phyloP scores from a whole-genome alignment of 768 basidiomycete genomes.

The Amanita fuliginea region DNA sequence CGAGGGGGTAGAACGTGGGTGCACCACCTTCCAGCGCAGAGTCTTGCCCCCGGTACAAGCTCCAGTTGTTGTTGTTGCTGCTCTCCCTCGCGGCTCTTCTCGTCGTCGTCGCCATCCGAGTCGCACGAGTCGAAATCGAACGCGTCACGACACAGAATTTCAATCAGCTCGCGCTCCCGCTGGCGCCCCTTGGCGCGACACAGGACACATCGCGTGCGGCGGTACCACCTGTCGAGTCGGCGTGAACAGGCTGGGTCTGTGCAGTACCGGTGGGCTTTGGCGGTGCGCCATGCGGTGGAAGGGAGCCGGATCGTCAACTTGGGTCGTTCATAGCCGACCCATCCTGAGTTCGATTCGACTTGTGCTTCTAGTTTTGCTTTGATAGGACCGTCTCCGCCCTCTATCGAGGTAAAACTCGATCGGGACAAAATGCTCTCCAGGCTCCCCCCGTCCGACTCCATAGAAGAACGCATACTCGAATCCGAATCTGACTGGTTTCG shows the following conservation, averaged over 20 bases:
- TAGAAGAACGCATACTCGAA: background rate
- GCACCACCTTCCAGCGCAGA: slow-evolving; percentile 25
- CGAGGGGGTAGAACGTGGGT: slow-evolving; percentile 22
- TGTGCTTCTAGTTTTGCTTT: background rate
- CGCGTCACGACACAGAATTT: background rate
- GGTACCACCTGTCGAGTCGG: background rate
- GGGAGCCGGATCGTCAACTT: background rate
- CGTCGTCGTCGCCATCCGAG: background rate
- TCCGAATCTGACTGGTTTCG: background rate
- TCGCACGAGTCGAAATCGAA: background rate
- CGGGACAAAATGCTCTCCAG: background rate
- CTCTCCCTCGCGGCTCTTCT: background rate
- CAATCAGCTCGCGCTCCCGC: background rate
- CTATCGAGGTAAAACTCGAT: background rate
- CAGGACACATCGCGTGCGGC: background rate
- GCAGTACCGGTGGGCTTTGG: background rate
- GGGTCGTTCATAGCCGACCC: no score
- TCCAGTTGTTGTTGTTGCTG: no score
- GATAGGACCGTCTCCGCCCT: background rate
- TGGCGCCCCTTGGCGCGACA: background rate
- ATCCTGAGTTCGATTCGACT: no score
- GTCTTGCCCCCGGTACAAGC: slow-evolving; percentile 17
- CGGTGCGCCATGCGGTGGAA: background rate
- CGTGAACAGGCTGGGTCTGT: background rate
- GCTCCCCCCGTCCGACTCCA: no score